Percentiles rank a stretch among this genome's conserved stretches.
These are phyloP conservation scores for Trypanosoma conorhini DNA, from an alignment of 208 protist species.

Conservation along the genomic window DNA sequence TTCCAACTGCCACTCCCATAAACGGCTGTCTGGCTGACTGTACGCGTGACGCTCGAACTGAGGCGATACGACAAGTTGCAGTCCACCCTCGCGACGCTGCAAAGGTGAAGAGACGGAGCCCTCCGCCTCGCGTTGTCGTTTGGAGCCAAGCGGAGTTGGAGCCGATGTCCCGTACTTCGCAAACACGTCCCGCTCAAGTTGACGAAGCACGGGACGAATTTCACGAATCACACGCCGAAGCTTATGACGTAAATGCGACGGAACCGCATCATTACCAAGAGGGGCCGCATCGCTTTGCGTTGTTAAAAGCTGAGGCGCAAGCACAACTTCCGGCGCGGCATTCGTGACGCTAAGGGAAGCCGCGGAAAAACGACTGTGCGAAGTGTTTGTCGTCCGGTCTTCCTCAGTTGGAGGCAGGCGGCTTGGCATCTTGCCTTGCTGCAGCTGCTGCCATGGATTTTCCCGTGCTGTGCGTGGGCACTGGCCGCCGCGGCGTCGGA, in stretches of 20 bases:
- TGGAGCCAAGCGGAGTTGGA: slow-evolving; percentile 3
- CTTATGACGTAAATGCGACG: slow-evolving; percentile 1
- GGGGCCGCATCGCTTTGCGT: neutral
- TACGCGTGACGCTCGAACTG: slow-evolving; percentile 10
- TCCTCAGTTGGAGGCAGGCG: neutral
- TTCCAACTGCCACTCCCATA: slow-evolving; percentile 12
- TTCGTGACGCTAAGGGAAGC: neutral
- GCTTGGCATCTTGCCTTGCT: neutral
- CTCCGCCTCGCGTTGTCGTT: neutral
- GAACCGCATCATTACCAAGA: neutral
- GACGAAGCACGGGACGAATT: slow-evolving; percentile 10
- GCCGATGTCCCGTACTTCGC: neutral
- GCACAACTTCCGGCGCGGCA: neutral
- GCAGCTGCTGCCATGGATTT: slow-evolving; percentile 27
- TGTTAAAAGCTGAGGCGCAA: neutral
- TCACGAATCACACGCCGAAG: slow-evolving; percentile 24
- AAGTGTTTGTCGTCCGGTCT: slow-evolving; percentile 19
- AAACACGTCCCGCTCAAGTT: slow-evolving; percentile 19
- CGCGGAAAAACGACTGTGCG: slow-evolving; percentile 13
- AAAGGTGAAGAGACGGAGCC: neutral
- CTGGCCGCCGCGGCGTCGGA: neutral
- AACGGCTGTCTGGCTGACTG: neutral
- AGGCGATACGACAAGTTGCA: slow-evolving; percentile 10
- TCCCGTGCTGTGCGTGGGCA: neutral
- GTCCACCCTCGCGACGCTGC: neutral